Percentiles rank a stretch among this genome's conserved stretches.
Conservation (phyloP, 148 eudicot species). For the Fagopyrum esculentum region DNA sequence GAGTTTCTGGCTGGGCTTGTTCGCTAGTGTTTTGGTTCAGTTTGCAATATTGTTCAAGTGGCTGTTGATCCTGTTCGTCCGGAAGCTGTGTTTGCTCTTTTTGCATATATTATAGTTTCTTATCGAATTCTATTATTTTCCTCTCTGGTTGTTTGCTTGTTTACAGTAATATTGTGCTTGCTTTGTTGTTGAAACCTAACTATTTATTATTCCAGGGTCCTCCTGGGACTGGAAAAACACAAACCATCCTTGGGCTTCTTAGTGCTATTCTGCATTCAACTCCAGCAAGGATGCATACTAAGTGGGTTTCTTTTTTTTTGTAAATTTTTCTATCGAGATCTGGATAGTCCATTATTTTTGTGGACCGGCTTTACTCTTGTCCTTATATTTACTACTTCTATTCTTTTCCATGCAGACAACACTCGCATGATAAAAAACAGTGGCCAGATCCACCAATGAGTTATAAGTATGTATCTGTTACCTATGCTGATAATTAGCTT, state of each 20-base stretch:
- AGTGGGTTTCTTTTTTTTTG: constrained; percentile 28
- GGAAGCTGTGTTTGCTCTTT: neutral
- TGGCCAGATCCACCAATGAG: constrained; percentile 62
- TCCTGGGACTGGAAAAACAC: constrained; percentile 98
- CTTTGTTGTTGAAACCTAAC: neutral
- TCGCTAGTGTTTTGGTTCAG: neutral
- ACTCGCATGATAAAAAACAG: constrained; percentile 42
- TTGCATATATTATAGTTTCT: neutral
- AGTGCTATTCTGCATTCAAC: constrained; percentile 91
- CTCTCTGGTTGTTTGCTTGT: neutral
- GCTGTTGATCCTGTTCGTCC: neutral
- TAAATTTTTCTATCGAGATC: neutral
- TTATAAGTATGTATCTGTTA: constrained; percentile 54
- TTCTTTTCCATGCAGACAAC: constrained; percentile 37
- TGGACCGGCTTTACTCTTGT: neutral
- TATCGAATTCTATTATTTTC: neutral
- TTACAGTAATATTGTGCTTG: constrained; percentile 3
- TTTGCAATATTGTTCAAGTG: neutral
- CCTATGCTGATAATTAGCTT: constrained; percentile 4
- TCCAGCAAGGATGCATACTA: constrained; percentile 72
- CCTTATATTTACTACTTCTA: neutral
- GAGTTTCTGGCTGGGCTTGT: neutral
- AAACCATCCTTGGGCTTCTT: constrained; percentile 92
- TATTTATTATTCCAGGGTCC: constrained; percentile 46
- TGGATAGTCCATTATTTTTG: neutral